Conservation (phyloP, 495 filamentous ascomycete species). For the Aspergillus hancockii region DNA sequence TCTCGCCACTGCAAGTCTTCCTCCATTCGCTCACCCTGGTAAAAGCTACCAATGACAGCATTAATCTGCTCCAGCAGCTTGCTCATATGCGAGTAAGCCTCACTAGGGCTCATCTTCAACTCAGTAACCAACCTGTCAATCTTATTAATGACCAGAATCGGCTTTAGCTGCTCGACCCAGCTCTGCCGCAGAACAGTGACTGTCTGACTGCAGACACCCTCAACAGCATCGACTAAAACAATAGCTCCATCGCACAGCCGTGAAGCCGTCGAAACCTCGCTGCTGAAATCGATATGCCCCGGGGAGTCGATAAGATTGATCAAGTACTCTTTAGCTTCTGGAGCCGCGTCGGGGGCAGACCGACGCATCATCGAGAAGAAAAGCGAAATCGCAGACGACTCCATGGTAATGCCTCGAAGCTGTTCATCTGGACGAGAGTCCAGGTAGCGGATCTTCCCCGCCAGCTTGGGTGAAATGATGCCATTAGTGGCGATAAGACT, state of each 20-base stretch:
- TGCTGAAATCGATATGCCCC: slow-evolving; percentile 98
- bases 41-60: slow-evolving; percentile 95
- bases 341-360: slow-evolving; percentile 63
- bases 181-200: slow-evolving; percentile 94
- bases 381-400: slow-evolving; percentile 96
- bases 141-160: slow-evolving; percentile 95
- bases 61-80: slow-evolving; percentile 94
- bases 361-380: slow-evolving; percentile 89
- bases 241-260: slow-evolving; percentile 93
- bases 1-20: slow-evolving; percentile 97
- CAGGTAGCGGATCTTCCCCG: slow-evolving; percentile 96
- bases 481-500: slow-evolving; percentile 97
- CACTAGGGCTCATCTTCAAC: slow-evolving; percentile 83
- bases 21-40: slow-evolving; percentile 98
- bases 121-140: slow-evolving; percentile 94
- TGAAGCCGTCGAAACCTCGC: slow-evolving; percentile 94
- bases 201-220: slow-evolving; percentile 97
- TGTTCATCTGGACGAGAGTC: slow-evolving; percentile 98
- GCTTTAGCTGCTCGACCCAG: slow-evolving; percentile 95
- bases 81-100: slow-evolving; percentile 88
- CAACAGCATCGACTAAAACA: slow-evolving; percentile 95
- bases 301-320: slow-evolving; percentile 99
- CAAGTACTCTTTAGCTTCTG: slow-evolving; percentile 80
- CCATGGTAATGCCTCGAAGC: slow-evolving; percentile 97
- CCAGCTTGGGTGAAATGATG: slow-evolving; percentile 96